A percentile compares a stretch with the other conserved stretches of the same genome.
These are phyloP conservation scores for Termitomyces bulborhizus DNA, from an alignment of 768 basidiomycete genomes.

Conservation along the genomic window DNA sequence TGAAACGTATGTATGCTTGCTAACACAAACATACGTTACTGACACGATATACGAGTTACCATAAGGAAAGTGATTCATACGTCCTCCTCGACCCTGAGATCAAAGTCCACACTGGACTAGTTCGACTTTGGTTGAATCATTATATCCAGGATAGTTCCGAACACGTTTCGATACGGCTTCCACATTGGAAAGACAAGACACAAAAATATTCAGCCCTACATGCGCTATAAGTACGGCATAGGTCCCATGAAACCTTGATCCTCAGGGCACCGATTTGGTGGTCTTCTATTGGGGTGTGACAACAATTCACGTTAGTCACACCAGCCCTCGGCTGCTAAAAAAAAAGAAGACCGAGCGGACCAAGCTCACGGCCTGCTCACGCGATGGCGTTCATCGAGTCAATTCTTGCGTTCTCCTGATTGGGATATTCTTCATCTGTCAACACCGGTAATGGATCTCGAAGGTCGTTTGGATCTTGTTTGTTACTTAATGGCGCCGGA, in stretches of 20 bases:
- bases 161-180: slow-evolving; percentile 24
- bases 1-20: slow-evolving; percentile 12
- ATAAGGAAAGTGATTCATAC: slow-evolving; percentile 2
- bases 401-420: slow-evolving; percentile 19
- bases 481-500: slow-evolving; percentile 60
- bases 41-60: neutral
- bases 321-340: slow-evolving; percentile 14
- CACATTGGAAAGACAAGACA: slow-evolving; percentile 23
- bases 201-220: slow-evolving; percentile 29
- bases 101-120: slow-evolving; percentile 21
- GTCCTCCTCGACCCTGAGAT: slow-evolving; percentile 26
- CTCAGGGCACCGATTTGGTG: slow-evolving; percentile 30
- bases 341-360: slow-evolving; percentile 14
- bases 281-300: slow-evolving; percentile 23
- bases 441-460: slow-evolving; percentile 39
- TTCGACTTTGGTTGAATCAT: slow-evolving; percentile 9
- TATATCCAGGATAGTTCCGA: slow-evolving; percentile 28
- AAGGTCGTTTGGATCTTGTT: slow-evolving; percentile 28
- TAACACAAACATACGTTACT: slow-evolving; percentile 2
- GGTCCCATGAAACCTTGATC: slow-evolving; percentile 27
- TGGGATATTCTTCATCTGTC: slow-evolving; percentile 32
- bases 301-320: slow-evolving; percentile 23
- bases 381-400: slow-evolving; percentile 15
- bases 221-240: slow-evolving; percentile 17
- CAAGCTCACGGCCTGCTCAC: slow-evolving; percentile 9